These are phyloP conservation scores for Vigna mungo DNA, from an alignment of 306 rosid genomes.

Conservation along the genomic window DNA sequence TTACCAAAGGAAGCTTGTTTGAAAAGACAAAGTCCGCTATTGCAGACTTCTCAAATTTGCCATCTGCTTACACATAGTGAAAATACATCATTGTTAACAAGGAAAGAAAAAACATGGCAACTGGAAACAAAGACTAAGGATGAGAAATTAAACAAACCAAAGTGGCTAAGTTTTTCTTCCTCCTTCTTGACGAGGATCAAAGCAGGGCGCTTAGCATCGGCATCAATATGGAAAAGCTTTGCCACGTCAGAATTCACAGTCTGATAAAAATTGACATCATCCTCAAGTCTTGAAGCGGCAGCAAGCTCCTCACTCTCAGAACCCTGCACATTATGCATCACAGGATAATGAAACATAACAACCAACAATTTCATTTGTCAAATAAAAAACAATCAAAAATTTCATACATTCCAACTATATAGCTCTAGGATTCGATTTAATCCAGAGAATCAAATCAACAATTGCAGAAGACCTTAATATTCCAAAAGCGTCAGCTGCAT, in stretches of 20 bases:
- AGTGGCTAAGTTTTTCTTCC: constrained; percentile 75
- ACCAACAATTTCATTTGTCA: background rate
- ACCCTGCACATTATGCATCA: constrained; percentile 59
- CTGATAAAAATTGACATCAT: constrained; percentile 92
- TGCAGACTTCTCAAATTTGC: constrained; percentile 73
- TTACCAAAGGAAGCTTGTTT: constrained; percentile 93
- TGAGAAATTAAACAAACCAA: constrained; percentile 63
- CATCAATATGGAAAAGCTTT: constrained; percentile 83
- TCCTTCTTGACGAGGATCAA: constrained; percentile 86
- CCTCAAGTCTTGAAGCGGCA: constrained; percentile 92
- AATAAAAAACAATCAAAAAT: constrained; percentile 6
- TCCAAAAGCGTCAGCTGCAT: background rate
- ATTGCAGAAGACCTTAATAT: background rate
- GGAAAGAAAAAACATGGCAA: background rate
- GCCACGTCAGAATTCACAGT: constrained; percentile 88
- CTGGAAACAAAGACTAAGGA: background rate
- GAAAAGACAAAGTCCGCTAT: constrained; percentile 75
- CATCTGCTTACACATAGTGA: constrained; percentile 61
- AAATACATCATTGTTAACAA: constrained; percentile 22
- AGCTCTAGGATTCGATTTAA: constrained; percentile 9
- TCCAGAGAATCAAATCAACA: constrained; percentile 32
- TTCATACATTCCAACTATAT: background rate
- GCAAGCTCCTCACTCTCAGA: constrained; percentile 92
- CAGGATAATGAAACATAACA: constrained; percentile 31
- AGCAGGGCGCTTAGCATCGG: constrained; percentile 86